Evolutionary conservation across 192 early-diverging fungal genomes (phyloP), one percentile per base, ranked within the genome.

Genomic region (Dissophora ornata): DNA sequence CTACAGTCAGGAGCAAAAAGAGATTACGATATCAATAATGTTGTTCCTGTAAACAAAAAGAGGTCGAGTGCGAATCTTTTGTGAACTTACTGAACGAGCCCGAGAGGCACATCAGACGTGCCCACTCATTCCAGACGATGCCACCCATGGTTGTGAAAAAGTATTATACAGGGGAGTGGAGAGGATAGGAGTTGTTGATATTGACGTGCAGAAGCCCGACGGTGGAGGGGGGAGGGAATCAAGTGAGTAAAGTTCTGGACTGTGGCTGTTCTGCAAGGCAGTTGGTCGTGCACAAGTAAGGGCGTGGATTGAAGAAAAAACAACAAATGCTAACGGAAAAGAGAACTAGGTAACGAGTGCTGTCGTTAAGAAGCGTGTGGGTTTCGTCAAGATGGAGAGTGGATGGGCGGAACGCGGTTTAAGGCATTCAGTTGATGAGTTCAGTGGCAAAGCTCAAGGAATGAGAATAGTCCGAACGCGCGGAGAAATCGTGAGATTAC

Each of bases 61-160:
- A 29, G 21, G 15, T 7, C 18, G 33, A 54, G 30, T 54, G 15
- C 25, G 24, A 54, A 15, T 4, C 2, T 16, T 34, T 4, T n/a
- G 52, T 33, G 13, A 41, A 52, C 71, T 62, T 77, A 77, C 73
- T 47, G 16, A 67, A 77, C 0, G 73, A 48, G 6, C 58, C 12
- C 4, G 57, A 32, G 29, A 77, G 54, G 45, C 64, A 50, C 73
- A 77, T 77, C 44, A 77, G 34, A 11, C 73, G 63, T 29, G 73
- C 64, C 73, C 73, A 77, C 18, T 77, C 73, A 32, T 77, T 62
- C 73, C 73, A 77, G 33, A 77, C 73, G 40, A 67, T 67, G 18
- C 58, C 73, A 25, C 73, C 73, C 73, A 77, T 77, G 29, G 19
- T 25, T 16, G 24, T 19, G n/a, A 48, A 34, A 29, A 49, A 61